Conservation (phyloP, 2,329 filamentous ascomycete species). For the Colletotrichum eleusines region DNA sequence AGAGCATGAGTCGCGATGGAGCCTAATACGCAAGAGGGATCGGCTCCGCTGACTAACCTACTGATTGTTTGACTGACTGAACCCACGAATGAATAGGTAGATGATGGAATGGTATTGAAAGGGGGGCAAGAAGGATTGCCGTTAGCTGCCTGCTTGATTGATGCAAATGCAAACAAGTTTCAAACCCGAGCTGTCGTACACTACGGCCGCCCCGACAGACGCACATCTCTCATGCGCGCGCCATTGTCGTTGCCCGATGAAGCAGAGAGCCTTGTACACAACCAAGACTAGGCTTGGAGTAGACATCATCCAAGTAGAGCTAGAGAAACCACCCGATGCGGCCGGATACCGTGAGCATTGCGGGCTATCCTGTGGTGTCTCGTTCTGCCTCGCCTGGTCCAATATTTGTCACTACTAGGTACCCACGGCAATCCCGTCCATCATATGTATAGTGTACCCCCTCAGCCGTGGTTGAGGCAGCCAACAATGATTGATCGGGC, state of each 20-base stretch:
- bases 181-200: conserved; percentile 23
- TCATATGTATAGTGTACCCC: too few relatives aligned
- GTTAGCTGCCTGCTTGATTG: conserved; percentile 23
- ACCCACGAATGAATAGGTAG: not conserved
- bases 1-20: conserved; percentile 25
- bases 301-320: conserved; percentile 10
- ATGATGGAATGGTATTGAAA: not conserved
- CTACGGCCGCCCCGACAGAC: conserved; percentile 18
- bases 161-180: conserved; percentile 28
- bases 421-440: not conserved
- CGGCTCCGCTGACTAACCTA: not conserved
- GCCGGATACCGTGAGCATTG: not conserved
- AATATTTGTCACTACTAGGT: not conserved
- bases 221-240: conserved; percentile 34
- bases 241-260: conserved; percentile 17
- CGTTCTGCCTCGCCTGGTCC: not conserved
- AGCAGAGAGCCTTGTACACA: conserved; percentile 9
- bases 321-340: not conserved
- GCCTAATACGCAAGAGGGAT: not conserved
- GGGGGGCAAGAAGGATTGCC: conserved; percentile 15
- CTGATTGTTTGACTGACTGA: not conserved
- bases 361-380: conserved; percentile 20
- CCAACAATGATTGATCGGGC: conserved; percentile 26
- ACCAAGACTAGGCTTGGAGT: not conserved
- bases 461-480: not conserved